phyloP scores from a whole-genome alignment of 2,329 filamentous ascomycete genomes.

The Aspergillus ochraceoroseus region DNA sequence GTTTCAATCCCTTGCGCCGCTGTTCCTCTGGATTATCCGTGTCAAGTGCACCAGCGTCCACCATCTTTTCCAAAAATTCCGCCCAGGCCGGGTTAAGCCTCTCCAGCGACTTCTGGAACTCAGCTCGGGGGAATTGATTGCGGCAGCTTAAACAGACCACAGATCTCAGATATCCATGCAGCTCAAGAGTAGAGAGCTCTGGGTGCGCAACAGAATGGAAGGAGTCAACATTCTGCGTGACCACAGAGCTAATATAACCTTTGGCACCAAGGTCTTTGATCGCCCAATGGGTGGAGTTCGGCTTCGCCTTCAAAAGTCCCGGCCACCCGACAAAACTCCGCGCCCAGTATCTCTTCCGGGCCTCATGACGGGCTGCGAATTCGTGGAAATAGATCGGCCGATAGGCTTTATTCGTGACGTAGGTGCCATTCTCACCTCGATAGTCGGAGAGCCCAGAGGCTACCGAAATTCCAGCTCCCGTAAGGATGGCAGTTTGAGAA shows the following conservation, averaged over 20 bases:
- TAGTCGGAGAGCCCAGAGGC: constrained; percentile 92
- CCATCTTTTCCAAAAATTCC: constrained; percentile 65
- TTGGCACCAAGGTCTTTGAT: constrained; percentile 66
- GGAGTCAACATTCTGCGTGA: constrained; percentile 97
- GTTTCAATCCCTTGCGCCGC: constrained; percentile 63
- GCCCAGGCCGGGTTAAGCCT: constrained; percentile 83
- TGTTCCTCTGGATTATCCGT: constrained; percentile 71
- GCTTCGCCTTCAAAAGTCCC: constrained; percentile 68
- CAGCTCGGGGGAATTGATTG: constrained; percentile 62
- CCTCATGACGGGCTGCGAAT: constrained; percentile 74
- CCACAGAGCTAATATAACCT: constrained; percentile 68
- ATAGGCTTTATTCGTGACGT: constrained; percentile 84
- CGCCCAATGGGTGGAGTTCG: constrained; percentile 75
- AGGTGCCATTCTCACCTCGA: constrained; percentile 81
- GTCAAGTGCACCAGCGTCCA: constrained; percentile 68
- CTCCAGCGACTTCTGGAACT: constrained; percentile 72
- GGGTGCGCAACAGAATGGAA: constrained; percentile 80
- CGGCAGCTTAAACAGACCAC: constrained; percentile 76
- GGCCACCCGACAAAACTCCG: constrained; percentile 91
- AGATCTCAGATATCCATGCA: constrained; percentile 84
- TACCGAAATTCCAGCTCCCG: constrained; percentile 89
- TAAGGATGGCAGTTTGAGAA: constrained; percentile 61
- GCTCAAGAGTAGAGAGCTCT: constrained; percentile 66
- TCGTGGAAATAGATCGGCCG: constrained; percentile 91
- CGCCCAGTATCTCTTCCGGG: constrained; percentile 91